Evolutionary conservation across 176 grass and related monocot genomes (phyloP), one percentile per base, ranked within the genome.

Genomic region (Thinopyrum elongatum): DNA sequence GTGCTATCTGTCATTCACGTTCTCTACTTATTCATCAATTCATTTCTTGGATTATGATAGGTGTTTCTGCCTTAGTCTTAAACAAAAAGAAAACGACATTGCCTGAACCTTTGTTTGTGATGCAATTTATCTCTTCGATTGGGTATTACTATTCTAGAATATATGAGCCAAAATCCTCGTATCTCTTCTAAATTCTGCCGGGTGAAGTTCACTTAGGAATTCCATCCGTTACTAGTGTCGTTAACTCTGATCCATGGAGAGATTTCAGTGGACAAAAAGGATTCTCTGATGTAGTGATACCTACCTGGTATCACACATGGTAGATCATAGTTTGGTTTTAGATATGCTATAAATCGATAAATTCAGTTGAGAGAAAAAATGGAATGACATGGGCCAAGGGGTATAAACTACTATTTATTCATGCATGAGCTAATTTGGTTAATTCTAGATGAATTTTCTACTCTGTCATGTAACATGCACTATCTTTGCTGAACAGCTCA

Each of bases 401-500:
- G 3, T 55, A 30, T 25, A 80, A 17, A 16, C 22, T 35, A 4
- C 44, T 68, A 1, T 17, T 31, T 70, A 8, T 14, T 12, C 28
- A 16, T 49, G 2, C 29, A 25, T 49, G 2, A 51, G 3, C 65
- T 23, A 36, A 70, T 35, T 41, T 10, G 15, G 38, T 27, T 11
- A 10, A 9, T 25, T 82, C 13, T 70, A 1, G 46, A 26, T 35
- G 44, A 16, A 1, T 46, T 80, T 17, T 7, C 28, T 5, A 34
- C 33, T 68, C 12, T 33, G 0, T 11, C 39, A 10, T 68, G 41
- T 71, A 71, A 75, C 15, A 49, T 17, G 27, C 13, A 19, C 8
- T 76, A 10, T 30, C 21, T 71, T 39, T 71, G 23, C 7, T 87
- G 22, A 38, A 51, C 85, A 87, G 67, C 39, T 27, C 21, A 84